Base-by-base conservation (phyloP, 2,329 filamentous ascomycete species). In the Aspergillus aculeatus region DNA sequence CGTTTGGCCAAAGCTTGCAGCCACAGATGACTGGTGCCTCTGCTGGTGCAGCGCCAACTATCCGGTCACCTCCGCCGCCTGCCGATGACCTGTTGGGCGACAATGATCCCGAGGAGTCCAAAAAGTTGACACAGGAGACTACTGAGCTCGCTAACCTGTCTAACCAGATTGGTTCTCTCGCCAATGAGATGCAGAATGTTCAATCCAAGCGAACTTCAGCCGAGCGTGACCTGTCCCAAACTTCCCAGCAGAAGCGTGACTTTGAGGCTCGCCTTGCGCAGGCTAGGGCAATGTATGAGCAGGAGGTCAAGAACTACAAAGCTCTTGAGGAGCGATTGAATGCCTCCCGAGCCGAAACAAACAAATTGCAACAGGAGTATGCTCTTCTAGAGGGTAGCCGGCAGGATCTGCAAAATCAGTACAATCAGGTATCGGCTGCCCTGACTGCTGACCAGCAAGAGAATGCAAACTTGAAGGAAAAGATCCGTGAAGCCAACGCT, bases 81-180 rank as follows among this genome's bases (percentile, higher is more conserved):
- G 82, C 88, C 54, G 92, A 97, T 68, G 95, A 98, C 74, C 83
- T 98, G 7, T 83, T 99, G n/a, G 91, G 91, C 16, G 93, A 97
- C 68, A 89, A 88, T 65, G 94, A 98, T 65, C 89, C 90, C 1
- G 92, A 96, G 70, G 87, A 93, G 57, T 94, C 89, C 77, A 95
- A 90, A 75, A 96, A 90, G 73, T 81, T 98, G 26, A 95, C 90
- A 0, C 89, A 88, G 64, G 95, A 99, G 72, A 95, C 93, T 2
- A 89, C 90, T 0, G 95, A 99, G 74, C 83, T 99, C 59, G 95
- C 93, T 54, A 98, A 99, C 72, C 83, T 99, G 67, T 97, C 94
- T 0, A 98, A 96, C 74, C 95, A 98, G 75, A 92, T 99, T 64
- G 89, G 92, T 32, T 94, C 90, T 2, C 79, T 99, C 57, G 90